phyloP scores from a whole-genome alignment of 2,329 filamentous ascomycete genomes.

The Alternaria viburni region DNA sequence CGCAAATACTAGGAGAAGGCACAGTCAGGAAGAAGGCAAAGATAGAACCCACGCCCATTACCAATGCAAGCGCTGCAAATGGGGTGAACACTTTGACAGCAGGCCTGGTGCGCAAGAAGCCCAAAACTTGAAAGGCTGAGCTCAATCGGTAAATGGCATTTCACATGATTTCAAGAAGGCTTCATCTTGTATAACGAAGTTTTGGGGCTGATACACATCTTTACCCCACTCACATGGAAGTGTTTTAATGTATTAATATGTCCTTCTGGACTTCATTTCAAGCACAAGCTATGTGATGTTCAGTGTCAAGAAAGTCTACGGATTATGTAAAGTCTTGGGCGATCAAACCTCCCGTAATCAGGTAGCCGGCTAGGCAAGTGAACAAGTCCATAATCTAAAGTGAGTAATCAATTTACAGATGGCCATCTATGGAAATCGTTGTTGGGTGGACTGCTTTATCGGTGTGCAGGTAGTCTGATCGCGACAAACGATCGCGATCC shows the following conservation, averaged over 20 bases:
- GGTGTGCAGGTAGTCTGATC: neutral
- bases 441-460: neutral
- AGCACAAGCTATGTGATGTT: neutral
- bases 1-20: slow-evolving; percentile 25
- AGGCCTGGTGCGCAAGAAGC: slow-evolving; percentile 46
- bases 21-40: slow-evolving; percentile 45
- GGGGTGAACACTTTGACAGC: slow-evolving; percentile 36
- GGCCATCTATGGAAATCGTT: neutral
- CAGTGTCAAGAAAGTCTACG: neutral
- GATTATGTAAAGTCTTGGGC: neutral
- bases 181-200: neutral
- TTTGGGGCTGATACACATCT: neutral
- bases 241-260: neutral
- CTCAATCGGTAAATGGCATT: neutral
- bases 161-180: neutral
- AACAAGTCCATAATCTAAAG: neutral
- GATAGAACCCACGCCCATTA: slow-evolving; percentile 20
- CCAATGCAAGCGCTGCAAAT: slow-evolving; percentile 16
- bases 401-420: neutral
- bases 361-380: neutral
- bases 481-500: neutral
- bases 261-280: neutral
- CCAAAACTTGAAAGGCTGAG: slow-evolving; percentile 23
- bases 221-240: neutral
- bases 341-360: neutral